phyloP scores from a whole-genome alignment of 257 asterid species.

The Lavandula angustifolia region DNA sequence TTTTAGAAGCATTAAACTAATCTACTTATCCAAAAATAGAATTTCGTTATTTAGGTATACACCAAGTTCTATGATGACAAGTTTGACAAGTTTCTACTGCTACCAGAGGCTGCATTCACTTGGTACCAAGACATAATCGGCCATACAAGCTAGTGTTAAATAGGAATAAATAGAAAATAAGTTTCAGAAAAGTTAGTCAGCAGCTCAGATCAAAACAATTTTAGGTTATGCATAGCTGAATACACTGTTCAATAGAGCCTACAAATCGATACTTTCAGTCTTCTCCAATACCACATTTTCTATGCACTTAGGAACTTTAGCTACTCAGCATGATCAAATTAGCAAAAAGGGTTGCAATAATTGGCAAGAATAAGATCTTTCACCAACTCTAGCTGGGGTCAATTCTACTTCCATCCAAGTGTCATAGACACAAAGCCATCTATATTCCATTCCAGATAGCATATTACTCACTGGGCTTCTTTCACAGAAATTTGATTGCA shows the following conservation, averaged over 20 bases:
- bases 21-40: neutral
- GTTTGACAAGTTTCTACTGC: conserved; percentile 6
- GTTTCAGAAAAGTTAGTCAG: neutral
- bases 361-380: neutral
- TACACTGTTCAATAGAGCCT: neutral
- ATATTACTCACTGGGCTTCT: neutral
- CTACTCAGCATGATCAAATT: neutral
- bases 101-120: conserved; percentile 9
- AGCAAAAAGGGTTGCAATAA: neutral
- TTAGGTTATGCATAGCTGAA: neutral
- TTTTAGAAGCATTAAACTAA: neutral
- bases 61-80: neutral
- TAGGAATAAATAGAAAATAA: neutral
- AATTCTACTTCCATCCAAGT: neutral
- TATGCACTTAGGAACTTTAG: neutral
- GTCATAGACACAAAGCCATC: neutral
- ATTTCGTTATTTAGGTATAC: neutral
- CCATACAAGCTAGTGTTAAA: conserved; percentile 5
- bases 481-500: conserved; percentile 4
- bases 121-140: neutral
- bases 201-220: neutral
- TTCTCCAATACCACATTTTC: neutral
- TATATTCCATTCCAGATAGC: neutral
- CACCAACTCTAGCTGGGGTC: neutral
- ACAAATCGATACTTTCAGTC: neutral